Percentiles rank a stretch among this genome's conserved stretches.
phyloP scores from a whole-genome alignment of 805 yeast genomes.

The Saccharomycopsis capsularis region DNA sequence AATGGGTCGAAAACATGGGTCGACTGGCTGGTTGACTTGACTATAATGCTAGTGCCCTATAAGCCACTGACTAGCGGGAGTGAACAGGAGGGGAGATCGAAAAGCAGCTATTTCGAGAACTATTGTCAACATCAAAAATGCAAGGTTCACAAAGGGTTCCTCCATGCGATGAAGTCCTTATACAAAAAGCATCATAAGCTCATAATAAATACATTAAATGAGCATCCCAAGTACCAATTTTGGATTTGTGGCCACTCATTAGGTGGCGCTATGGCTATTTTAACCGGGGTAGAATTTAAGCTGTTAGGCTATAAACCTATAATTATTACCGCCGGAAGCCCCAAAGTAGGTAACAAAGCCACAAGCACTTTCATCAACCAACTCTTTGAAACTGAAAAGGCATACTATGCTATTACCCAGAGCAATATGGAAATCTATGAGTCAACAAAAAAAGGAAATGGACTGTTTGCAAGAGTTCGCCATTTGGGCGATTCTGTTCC shows the following conservation, averaged over 20 bases:
- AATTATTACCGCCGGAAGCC: conserved; percentile 59
- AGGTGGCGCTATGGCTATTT: conserved; percentile 63
- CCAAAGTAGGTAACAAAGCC: conserved; percentile 51
- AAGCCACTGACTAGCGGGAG: conserved; percentile 30
- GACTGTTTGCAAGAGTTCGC: conserved; percentile 43
- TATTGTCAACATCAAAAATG: conserved; percentile 40
- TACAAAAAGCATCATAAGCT: conserved; percentile 31
- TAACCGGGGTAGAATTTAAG: conserved; percentile 56
- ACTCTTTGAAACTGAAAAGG: conserved; percentile 35
- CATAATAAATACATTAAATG: conserved; percentile 30
- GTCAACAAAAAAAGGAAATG: conserved; percentile 27
- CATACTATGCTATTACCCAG: not conserved
- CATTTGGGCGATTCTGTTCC: conserved; percentile 59
- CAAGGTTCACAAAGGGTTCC: conserved; percentile 60
- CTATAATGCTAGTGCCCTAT: conserved; percentile 40
- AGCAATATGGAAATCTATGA: conserved; percentile 14
- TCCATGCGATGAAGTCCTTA: conserved; percentile 38
- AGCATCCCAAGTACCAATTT: conserved; percentile 42
- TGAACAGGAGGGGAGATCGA: not conserved
- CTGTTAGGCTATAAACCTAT: conserved; percentile 46
- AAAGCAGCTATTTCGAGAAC: not conserved
- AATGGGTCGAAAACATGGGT: conserved; percentile 57
- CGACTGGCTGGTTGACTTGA: conserved; percentile 61
- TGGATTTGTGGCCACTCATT: conserved; percentile 67
- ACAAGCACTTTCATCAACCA: conserved; percentile 47